Conservation (phyloP, 192 early-diverging fungal species). For the Gryganskiella cystojenkinii region DNA sequence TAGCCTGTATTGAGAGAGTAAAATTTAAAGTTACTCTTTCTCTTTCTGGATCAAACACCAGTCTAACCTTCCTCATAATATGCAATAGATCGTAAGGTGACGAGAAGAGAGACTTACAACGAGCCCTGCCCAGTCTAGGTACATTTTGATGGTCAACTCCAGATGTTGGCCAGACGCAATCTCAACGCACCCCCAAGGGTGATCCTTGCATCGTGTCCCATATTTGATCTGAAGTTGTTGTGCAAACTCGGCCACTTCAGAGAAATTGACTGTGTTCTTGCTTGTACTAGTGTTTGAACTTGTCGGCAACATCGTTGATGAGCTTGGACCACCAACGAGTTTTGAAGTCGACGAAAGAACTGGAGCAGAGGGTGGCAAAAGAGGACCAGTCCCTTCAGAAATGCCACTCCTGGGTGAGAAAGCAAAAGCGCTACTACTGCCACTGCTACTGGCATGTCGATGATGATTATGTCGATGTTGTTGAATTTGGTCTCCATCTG, state of each 20-base stretch:
- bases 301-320: too few species aligned
- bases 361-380: not conserved
- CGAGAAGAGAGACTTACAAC: conserved; percentile 24
- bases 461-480: not conserved
- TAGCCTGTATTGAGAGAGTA: conserved; percentile 39
- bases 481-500: not conserved
- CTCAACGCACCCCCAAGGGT: conserved; percentile 51
- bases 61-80: too few species aligned
- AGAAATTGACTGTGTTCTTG: conserved; percentile 44
- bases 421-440: not conserved
- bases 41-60: too few species aligned
- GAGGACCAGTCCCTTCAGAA: not conserved
- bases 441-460: conserved; percentile 4
- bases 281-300: too few species aligned
- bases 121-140: conserved; percentile 48
- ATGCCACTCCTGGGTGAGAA: not conserved
- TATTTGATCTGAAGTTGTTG: conserved; percentile 32
- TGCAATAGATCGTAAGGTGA: too few species aligned
- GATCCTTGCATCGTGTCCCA: conserved; percentile 27
- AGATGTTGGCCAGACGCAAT: conserved; percentile 26
- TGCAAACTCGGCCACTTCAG: conserved; percentile 42
- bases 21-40: too few species aligned
- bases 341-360: not conserved
- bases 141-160: conserved; percentile 51
- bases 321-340: not conserved